phyloP scores from a whole-genome alignment of 306 rosid genomes.

The Alnus glutinosa region DNA sequence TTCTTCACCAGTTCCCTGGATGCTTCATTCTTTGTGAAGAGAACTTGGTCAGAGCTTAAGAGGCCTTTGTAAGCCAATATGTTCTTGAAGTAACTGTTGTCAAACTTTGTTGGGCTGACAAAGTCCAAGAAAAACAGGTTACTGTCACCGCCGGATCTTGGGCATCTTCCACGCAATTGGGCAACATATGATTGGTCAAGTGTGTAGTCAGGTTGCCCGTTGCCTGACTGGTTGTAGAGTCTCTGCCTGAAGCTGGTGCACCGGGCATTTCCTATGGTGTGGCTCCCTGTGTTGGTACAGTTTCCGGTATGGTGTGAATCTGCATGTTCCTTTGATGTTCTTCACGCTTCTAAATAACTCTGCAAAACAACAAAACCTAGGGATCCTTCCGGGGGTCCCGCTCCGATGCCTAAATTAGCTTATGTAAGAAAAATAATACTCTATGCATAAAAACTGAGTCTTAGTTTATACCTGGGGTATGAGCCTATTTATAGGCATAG shows the following conservation, averaged over 20 bases:
- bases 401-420: too few relatives aligned
- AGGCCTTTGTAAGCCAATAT: slow-evolving; percentile 69
- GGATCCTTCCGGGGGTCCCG: too few relatives aligned
- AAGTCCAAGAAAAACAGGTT: slow-evolving; percentile 68
- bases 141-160: slow-evolving; percentile 82
- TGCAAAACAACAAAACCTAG: too few relatives aligned
- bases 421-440: too few relatives aligned
- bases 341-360: too few relatives aligned
- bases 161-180: slow-evolving; percentile 55
- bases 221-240: slow-evolving; percentile 81
- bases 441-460: too few relatives aligned
- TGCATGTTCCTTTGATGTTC: too few relatives aligned
- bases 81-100: slow-evolving; percentile 78
- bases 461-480: too few relatives aligned
- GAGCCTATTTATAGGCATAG: too few relatives aligned
- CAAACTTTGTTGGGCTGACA: slow-evolving; percentile 70
- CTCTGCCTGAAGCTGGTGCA: slow-evolving; percentile 94
- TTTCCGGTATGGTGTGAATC: too few relatives aligned
- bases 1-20: slow-evolving; percentile 58
- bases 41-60: slow-evolving; percentile 73
- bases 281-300: too few relatives aligned
- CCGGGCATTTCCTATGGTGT: slow-evolving; percentile 76
- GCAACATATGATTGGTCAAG: slow-evolving; percentile 61
- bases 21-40: slow-evolving; percentile 49
- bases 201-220: slow-evolving; percentile 59